phyloP scores from a whole-genome alignment of 192 early-diverging fungal genomes.

The Rhizophlyctis rosea region DNA sequence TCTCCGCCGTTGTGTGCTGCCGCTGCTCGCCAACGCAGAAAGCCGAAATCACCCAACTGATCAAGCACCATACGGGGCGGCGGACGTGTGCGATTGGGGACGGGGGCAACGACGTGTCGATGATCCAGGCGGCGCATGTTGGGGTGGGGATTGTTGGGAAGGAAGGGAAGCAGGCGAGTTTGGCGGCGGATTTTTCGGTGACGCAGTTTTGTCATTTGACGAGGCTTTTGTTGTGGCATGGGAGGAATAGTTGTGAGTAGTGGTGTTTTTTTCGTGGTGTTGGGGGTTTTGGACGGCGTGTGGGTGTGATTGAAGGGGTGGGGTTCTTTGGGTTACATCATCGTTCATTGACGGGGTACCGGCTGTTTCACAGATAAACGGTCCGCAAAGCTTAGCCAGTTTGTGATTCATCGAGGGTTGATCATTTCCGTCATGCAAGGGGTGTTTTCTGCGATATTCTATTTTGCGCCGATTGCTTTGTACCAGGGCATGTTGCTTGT shows the following conservation, averaged over 20 bases:
- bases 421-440: slow-evolving; percentile 98
- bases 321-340: slow-evolving; percentile 67
- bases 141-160: slow-evolving; percentile 96
- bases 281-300: no score
- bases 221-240: slow-evolving; percentile 89
- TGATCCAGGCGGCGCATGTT: slow-evolving; percentile 97
- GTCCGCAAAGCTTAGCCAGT: slow-evolving; percentile 90
- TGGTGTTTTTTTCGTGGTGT: no score
- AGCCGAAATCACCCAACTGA: slow-evolving; percentile 81
- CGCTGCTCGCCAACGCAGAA: slow-evolving; percentile 97
- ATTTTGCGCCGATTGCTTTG: slow-evolving; percentile 94
- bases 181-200: slow-evolving; percentile 92
- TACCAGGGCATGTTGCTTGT: slow-evolving; percentile 56
- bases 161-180: slow-evolving; percentile 91
- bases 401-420: slow-evolving; percentile 94
- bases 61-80: slow-evolving; percentile 61
- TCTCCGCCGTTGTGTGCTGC: slow-evolving; percentile 90
- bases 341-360: slow-evolving; percentile 36
- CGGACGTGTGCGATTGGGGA: slow-evolving; percentile 89
- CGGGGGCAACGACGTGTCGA: slow-evolving; percentile 95
- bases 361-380: slow-evolving; percentile 49
- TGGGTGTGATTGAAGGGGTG: slow-evolving; percentile 9
- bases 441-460: slow-evolving; percentile 93
- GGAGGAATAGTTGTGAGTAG: slow-evolving; percentile 85
- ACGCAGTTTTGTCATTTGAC: slow-evolving; percentile 86